phyloP scores from a whole-genome alignment of 2,329 filamentous ascomycete genomes.

The Cryphonectria parasitica region DNA sequence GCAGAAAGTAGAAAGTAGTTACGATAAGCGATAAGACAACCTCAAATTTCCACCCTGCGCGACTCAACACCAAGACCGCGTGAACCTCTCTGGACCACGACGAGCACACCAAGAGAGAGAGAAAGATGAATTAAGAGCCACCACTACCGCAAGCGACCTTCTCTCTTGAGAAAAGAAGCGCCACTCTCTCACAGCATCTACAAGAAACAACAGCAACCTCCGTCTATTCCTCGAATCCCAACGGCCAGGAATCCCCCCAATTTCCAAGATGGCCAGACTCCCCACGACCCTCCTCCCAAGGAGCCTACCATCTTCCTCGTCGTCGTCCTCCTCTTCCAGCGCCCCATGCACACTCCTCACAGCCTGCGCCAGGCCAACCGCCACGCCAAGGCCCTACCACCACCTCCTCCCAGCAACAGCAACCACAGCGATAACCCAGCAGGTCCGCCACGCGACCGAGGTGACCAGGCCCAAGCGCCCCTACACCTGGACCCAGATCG shows the following conservation, averaged over 20 bases:
- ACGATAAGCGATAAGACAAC: conserved; percentile 29
- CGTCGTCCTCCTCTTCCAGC: conserved; percentile 31
- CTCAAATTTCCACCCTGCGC: conserved; percentile 24
- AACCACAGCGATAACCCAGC: conserved; percentile 41
- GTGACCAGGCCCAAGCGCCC: conserved; percentile 87
- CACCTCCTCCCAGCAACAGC: conserved; percentile 29
- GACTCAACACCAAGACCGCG: not conserved
- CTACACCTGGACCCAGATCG: conserved; percentile 96
- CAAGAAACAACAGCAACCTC: not conserved
- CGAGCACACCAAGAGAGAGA: not conserved
- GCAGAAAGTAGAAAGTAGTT: conserved; percentile 11
- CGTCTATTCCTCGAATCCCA: conserved; percentile 20
- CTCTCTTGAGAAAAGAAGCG: not conserved
- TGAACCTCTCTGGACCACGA: not conserved
- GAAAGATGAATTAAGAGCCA: not conserved
- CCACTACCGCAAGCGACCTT: not conserved
- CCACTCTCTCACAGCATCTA: not conserved
- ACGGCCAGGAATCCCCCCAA: conserved; percentile 24
- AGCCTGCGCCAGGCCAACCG: conserved; percentile 22
- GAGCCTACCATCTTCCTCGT: conserved; percentile 34
- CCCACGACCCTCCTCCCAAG: conserved; percentile 38
- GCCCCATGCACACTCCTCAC: conserved; percentile 21
- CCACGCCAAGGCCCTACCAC: conserved; percentile 28
- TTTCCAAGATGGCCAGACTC: conserved; percentile 40
- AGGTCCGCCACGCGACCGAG: conserved; percentile 81